Conservation (phyloP, 495 filamentous ascomycete genomes). For the Hypoxylon crocopeplum region DNA sequence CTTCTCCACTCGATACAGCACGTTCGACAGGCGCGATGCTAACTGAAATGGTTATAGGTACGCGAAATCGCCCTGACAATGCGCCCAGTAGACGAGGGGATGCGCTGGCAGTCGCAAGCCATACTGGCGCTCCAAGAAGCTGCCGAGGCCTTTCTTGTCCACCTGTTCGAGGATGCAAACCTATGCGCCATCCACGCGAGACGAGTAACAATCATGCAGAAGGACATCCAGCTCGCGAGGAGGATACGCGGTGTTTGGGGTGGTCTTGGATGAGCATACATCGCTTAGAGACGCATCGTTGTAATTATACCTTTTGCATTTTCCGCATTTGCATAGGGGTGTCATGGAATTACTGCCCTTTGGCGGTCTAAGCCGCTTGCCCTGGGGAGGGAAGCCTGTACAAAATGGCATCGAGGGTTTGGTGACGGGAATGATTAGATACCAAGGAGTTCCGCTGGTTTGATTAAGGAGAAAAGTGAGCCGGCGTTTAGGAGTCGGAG, state of each 20-base stretch:
- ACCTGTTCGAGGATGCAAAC: conserved; percentile 95
- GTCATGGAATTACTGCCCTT: too few species aligned
- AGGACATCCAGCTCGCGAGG: conserved; percentile 89
- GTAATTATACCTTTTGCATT: not conserved
- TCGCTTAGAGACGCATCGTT: not conserved
- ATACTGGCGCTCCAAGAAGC: conserved; percentile 91
- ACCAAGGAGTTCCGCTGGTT: conserved; percentile 23
- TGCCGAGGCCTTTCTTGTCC: conserved; percentile 89
- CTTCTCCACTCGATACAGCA: not conserved
- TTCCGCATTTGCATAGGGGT: not conserved
- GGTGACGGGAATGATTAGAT: conserved; percentile 7
- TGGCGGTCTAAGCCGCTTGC: not conserved
- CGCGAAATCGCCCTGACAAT: conserved; percentile 77
- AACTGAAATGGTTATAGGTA: conserved; percentile 58
- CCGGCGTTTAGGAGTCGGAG: conserved; percentile 25
- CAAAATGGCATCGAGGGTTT: conserved; percentile 2
- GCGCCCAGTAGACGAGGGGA: conserved; percentile 60
- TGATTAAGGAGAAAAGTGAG: conserved; percentile 3
- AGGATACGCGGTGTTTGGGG: conserved; percentile 75
- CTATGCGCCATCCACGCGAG: conserved; percentile 96
- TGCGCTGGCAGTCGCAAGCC: conserved; percentile 93
- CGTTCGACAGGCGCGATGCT: conserved; percentile 22
- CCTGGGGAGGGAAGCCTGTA: not conserved
- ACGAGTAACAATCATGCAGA: conserved; percentile 96
- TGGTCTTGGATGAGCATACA: conserved; percentile 46